A percentile compares a stretch with the other conserved stretches of the same genome.
phyloP scores from a whole-genome alignment of 116 monocot genomes.

The Cymodocea nodosa region DNA sequence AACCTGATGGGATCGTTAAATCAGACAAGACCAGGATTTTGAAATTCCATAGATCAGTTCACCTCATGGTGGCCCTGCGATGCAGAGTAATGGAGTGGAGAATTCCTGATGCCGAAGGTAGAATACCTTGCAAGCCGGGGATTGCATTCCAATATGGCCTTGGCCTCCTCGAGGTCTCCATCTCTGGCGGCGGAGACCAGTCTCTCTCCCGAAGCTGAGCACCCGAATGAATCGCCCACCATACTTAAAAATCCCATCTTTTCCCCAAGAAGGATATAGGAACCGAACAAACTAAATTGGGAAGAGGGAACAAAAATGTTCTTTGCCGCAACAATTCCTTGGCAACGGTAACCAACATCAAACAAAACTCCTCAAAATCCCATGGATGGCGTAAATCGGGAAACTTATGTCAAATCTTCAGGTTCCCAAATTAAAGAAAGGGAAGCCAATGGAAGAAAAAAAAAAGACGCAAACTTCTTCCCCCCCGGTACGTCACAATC shows the following conservation, averaged over 20 bases:
- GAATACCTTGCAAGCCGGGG: conserved; percentile 88
- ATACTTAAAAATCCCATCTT: conserved; percentile 74
- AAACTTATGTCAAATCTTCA: neutral
- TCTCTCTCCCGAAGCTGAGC: conserved; percentile 95
- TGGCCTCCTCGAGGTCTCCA: conserved; percentile 89
- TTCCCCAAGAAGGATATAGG: neutral
- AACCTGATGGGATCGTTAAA: no score
- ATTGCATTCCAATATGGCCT: conserved; percentile 75
- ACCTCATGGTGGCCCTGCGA: conserved; percentile 93
- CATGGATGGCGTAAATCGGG: neutral
- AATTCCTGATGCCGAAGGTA: conserved; percentile 86
- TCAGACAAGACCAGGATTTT: no score
- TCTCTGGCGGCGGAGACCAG: conserved; percentile 93
- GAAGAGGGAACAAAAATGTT: neutral
- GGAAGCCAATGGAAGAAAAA: neutral
- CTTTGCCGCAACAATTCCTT: neutral
- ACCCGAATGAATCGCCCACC: conserved; percentile 89
- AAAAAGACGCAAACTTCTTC: neutral
- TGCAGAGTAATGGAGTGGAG: conserved; percentile 87
- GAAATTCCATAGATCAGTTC: neutral
- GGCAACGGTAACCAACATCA: neutral
- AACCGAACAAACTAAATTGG: neutral
- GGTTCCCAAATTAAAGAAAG: neutral
- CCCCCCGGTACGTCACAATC: neutral
- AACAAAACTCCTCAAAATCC: neutral